These are phyloP conservation scores for Ascochyta koolunga DNA, from an alignment of 2,329 filamentous ascomycete genomes.

Conservation along the genomic window DNA sequence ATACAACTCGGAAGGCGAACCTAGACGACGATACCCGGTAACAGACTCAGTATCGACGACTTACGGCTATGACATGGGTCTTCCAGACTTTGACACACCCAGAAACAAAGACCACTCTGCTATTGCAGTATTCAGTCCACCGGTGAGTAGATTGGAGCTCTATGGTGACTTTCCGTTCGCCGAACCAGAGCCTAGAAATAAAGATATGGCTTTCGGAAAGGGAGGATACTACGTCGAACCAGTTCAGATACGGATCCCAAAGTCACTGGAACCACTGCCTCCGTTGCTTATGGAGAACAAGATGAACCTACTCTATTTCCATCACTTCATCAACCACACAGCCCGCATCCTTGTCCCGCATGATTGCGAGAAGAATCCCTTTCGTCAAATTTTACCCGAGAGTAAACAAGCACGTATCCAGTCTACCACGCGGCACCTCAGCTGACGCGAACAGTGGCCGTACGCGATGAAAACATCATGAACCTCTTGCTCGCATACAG, in stretches of 20 bases:
- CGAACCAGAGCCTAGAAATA: slow-evolving; percentile 46
- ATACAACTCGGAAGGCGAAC: slow-evolving; percentile 51
- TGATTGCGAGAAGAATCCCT: slow-evolving; percentile 66
- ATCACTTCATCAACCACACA: slow-evolving; percentile 80
- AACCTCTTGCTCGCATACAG: slow-evolving; percentile 81
- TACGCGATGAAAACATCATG: slow-evolving; percentile 72
- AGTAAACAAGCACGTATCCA: slow-evolving; percentile 53
- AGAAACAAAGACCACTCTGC: slow-evolving; percentile 74
- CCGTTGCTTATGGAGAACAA: slow-evolving; percentile 68
- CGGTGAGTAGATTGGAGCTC: slow-evolving; percentile 34
- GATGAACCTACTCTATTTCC: slow-evolving; percentile 80
- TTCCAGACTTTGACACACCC: slow-evolving; percentile 71
- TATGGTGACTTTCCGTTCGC: slow-evolving; percentile 47
- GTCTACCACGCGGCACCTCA: not conserved
- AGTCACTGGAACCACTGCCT: slow-evolving; percentile 63
- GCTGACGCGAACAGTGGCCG: slow-evolving; percentile 60
- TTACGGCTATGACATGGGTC: slow-evolving; percentile 75
- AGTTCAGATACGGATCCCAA: slow-evolving; percentile 68
- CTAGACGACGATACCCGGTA: slow-evolving; percentile 39
- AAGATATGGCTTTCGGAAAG: slow-evolving; percentile 61
- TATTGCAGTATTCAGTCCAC: slow-evolving; percentile 55
- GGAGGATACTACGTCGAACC: slow-evolving; percentile 74
- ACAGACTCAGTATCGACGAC: slow-evolving; percentile 49
- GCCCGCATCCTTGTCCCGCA: slow-evolving; percentile 69
- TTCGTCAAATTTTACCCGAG: slow-evolving; percentile 65